These are phyloP conservation scores for Kockiozyma suomiensis DNA, from an alignment of 805 yeast species.

Conservation along the genomic window DNA sequence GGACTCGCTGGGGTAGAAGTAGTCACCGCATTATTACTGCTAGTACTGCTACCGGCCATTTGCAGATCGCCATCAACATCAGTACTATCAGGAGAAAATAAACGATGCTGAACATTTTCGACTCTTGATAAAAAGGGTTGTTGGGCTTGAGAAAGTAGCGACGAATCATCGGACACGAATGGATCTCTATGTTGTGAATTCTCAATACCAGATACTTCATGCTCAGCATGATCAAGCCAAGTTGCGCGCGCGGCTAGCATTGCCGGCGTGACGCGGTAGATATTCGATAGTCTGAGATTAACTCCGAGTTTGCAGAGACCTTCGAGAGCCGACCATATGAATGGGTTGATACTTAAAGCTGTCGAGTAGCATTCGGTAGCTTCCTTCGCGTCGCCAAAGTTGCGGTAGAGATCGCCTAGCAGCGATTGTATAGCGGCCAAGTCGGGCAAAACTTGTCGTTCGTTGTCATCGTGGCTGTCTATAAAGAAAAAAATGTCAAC, in stretches of 20 bases:
- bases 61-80: constrained; percentile 10
- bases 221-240: constrained; percentile 23
- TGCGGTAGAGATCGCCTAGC: constrained; percentile 67
- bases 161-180: constrained; percentile 2
- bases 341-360: constrained; percentile 75
- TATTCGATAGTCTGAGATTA: constrained; percentile 57
- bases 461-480: constrained; percentile 29
- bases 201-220: constrained; percentile 12
- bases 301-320: constrained; percentile 67
- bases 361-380: constrained; percentile 68
- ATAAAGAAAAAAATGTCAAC: background rate
- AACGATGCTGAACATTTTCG: background rate
- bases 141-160: background rate
- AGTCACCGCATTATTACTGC: background rate
- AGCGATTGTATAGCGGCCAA: constrained; percentile 67
- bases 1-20: background rate
- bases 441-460: constrained; percentile 55
- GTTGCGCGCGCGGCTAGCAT: constrained; percentile 32
- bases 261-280: constrained; percentile 36
- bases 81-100: background rate
- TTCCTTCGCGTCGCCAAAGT: constrained; percentile 61
- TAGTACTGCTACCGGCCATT: constrained; percentile 3
- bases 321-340: constrained; percentile 82
- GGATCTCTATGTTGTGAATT: constrained; percentile 31
- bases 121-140: constrained; percentile 12